Percentiles rank a stretch among this genome's conserved stretches.
phyloP scores from a whole-genome alignment of 2,329 filamentous ascomycete genomes.

The Podosphaera aphanis region DNA sequence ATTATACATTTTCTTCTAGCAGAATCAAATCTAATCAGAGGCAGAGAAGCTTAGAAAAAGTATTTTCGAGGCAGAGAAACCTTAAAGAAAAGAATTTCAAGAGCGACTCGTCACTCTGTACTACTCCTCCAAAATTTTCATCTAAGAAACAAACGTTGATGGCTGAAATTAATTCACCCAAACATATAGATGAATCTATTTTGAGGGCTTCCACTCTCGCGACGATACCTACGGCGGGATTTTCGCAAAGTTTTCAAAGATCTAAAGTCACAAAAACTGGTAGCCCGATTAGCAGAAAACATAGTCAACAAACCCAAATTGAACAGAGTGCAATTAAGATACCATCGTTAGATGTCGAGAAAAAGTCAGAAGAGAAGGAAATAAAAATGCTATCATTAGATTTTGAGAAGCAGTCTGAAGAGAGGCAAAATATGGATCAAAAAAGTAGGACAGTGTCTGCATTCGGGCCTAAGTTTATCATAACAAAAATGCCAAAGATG shows the following conservation, averaged over 20 bases:
- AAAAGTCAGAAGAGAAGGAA: neutral
- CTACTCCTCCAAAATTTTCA: neutral
- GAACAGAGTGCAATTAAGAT: neutral
- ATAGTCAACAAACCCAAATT: neutral
- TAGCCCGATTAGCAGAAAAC: slow-evolving; percentile 1
- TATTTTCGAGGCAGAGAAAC: neutral
- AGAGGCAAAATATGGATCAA: neutral
- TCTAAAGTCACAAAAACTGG: slow-evolving; percentile 1
- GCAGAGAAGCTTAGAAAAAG: neutral
- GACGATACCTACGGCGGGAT: neutral
- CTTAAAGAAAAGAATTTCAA: neutral
- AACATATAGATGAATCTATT: neutral
- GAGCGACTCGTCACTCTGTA: neutral
- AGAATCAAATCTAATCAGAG: neutral
- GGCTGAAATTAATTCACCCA: neutral
- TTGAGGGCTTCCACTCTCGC: neutral
- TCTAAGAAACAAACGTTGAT: neutral
- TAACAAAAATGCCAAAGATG: slow-evolving; percentile 5
- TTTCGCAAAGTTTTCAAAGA: neutral
- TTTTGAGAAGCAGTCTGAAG: neutral
- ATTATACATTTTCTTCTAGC: neutral
- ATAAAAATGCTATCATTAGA: neutral
- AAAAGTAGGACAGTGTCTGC: neutral
- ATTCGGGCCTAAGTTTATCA: neutral
- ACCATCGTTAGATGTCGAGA: neutral